phyloP scores from a whole-genome alignment of 2,329 filamentous ascomycete genomes.

The Chrysosporium queenslandicum region DNA sequence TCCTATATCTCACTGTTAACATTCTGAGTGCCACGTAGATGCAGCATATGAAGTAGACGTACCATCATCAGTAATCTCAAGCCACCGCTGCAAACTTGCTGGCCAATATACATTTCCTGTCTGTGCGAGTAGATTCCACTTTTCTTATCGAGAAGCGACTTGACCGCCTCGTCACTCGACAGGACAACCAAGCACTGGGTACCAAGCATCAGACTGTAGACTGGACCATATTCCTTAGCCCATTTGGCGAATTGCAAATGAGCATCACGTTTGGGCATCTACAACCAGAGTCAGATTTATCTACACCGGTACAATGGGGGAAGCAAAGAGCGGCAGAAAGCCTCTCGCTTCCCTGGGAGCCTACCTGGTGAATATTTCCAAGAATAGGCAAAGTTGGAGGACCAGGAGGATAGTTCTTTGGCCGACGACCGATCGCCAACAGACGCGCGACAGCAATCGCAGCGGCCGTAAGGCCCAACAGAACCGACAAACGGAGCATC shows the following conservation, averaged over 20 bases:
- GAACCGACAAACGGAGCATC: conserved; percentile 4
- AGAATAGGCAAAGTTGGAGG: conserved; percentile 44
- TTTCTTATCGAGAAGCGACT: conserved; percentile 45
- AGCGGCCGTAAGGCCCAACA: conserved; percentile 12
- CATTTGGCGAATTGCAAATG: conserved; percentile 45
- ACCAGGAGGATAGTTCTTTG: conserved; percentile 35
- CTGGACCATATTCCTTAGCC: conserved; percentile 44
- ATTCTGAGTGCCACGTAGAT: not conserved
- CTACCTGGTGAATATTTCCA: conserved; percentile 42
- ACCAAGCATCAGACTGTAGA: conserved; percentile 45
- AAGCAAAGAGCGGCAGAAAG: not conserved
- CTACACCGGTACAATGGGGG: conserved; percentile 4
- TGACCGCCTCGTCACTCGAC: conserved; percentile 38
- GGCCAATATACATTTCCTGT: conserved; percentile 36
- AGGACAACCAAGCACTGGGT: conserved; percentile 42
- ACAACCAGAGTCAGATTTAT: not conserved
- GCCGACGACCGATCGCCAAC: conserved; percentile 22
- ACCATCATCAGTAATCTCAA: conserved; percentile 28
- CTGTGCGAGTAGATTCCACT: conserved; percentile 44
- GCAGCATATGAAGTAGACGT: conserved; percentile 5
- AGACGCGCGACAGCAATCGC: conserved; percentile 15
- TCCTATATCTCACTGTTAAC: conserved; percentile 12
- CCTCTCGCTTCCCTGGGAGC: not conserved
- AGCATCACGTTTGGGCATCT: conserved; percentile 36
- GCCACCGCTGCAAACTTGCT: conserved; percentile 30